phyloP scores from a whole-genome alignment of 2,329 filamentous ascomycete species.

The Clarireedia monteithiana region DNA sequence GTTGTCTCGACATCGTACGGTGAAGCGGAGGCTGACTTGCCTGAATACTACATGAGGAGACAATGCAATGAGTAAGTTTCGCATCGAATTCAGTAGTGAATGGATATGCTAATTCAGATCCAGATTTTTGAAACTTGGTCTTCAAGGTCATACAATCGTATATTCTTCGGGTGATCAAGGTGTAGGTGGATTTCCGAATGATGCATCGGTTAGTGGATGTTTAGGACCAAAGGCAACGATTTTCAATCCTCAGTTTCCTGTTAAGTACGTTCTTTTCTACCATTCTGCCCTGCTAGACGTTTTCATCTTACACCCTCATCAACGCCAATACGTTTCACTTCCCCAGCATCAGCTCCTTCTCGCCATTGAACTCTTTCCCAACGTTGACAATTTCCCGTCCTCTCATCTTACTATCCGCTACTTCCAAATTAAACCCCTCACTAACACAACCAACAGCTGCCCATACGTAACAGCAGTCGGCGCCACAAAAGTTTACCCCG shows the following conservation, averaged over 20 bases:
- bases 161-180: slow-evolving; percentile 40
- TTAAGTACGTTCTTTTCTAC: not conserved
- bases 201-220: slow-evolving; percentile 28
- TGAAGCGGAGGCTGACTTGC: slow-evolving; percentile 43
- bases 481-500: slow-evolving; percentile 39
- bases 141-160: slow-evolving; percentile 38
- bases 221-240: slow-evolving; percentile 38
- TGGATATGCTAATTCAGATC: not conserved
- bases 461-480: slow-evolving; percentile 45
- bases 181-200: slow-evolving; percentile 31
- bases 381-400: no score
- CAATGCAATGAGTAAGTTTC: slow-evolving; percentile 36
- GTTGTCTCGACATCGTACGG: slow-evolving; percentile 45
- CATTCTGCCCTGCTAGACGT: no score
- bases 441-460: slow-evolving; percentile 26
- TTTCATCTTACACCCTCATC: no score
- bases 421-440: not conserved
- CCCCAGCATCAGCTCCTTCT: no score
- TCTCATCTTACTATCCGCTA: no score
- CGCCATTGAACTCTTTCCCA: not conserved
- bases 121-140: slow-evolving; percentile 40
- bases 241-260: slow-evolving; percentile 36
- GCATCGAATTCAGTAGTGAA: not conserved
- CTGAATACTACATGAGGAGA: slow-evolving; percentile 43
- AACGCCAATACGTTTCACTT: no score